Conservation (phyloP, 192 early-diverging fungal species). For the Lobosporangium transversale region DNA sequence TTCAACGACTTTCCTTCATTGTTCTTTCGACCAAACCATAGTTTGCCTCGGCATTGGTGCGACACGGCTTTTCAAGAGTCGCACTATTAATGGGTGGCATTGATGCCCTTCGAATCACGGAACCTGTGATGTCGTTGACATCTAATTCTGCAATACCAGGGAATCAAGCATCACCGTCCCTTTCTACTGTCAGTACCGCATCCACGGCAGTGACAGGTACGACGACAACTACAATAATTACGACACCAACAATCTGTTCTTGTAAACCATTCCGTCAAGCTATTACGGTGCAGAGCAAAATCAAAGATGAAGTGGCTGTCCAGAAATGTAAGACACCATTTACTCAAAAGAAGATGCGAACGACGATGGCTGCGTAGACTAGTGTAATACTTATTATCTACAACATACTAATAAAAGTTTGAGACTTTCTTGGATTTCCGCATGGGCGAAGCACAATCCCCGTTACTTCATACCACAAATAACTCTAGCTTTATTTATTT, state of each 20-base stretch:
- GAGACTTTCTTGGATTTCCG: too few species aligned
- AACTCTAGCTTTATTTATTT: too few species aligned
- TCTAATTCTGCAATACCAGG: not conserved
- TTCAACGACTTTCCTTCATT: not conserved
- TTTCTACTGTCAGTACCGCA: not conserved
- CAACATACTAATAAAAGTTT: too few species aligned
- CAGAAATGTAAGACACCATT: constrained; percentile 49
- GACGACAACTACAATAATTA: not conserved
- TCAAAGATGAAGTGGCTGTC: constrained; percentile 39
- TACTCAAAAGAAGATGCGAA: constrained; percentile 24
- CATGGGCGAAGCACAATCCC: too few species aligned
- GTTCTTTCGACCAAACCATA: constrained; percentile 9
- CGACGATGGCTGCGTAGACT: too few species aligned
- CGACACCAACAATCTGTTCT: constrained; percentile 25
- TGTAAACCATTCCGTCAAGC: constrained; percentile 34
- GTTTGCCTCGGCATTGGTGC: constrained; percentile 61
- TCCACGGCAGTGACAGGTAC: too few species aligned
- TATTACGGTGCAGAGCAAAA: constrained; percentile 28
- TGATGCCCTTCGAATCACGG: constrained; percentile 52
- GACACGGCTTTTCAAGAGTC: constrained; percentile 54
- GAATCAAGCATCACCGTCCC: not conserved
- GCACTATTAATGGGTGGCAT: constrained; percentile 64
- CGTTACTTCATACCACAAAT: too few species aligned
- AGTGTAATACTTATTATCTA: too few species aligned
- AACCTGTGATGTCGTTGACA: not conserved